Percentiles rank a stretch among this genome's conserved stretches.
Evolutionary conservation across 306 rosid species (phyloP).

Genomic region (Inga leiocalycina): DNA sequence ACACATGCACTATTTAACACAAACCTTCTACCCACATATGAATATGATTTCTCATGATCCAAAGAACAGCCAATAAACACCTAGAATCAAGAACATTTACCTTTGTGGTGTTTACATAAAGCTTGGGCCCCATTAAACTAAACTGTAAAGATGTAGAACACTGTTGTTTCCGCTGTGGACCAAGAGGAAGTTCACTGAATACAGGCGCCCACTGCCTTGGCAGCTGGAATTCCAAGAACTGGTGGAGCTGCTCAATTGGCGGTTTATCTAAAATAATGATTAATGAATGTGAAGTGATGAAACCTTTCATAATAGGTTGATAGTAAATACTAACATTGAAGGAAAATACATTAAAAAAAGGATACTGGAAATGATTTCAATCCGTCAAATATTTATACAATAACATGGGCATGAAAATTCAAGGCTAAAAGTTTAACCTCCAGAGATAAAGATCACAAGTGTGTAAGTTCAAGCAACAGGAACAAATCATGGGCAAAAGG

Average conservation of each 20-base stretch:
- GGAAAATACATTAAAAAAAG: slow-evolving; percentile 1
- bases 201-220: slow-evolving; percentile 99
- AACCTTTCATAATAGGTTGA: slow-evolving; percentile 7
- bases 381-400: neutral
- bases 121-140: slow-evolving; percentile 95
- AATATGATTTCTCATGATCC: slow-evolving; percentile 17
- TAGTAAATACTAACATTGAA: slow-evolving; percentile 1
- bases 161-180: slow-evolving; percentile 87
- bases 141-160: slow-evolving; percentile 81
- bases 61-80: slow-evolving; percentile 28
- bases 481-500: neutral
- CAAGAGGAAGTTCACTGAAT: slow-evolving; percentile 97
- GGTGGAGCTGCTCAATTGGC: slow-evolving; percentile 92
- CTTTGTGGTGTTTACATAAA: slow-evolving; percentile 74
- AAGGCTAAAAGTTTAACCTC: neutral
- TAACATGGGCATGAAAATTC: neutral
- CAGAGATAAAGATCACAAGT: neutral
- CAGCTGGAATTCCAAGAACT: slow-evolving; percentile 96
- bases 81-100: slow-evolving; percentile 49
- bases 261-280: slow-evolving; percentile 80
- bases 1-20: neutral
- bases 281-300: slow-evolving; percentile 30
- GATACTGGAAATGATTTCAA: slow-evolving; percentile 18
- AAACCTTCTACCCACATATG: neutral
- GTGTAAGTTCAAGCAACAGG: neutral